Conservation (phyloP, 345 rosid species). For the Tarenaya hassleriana region DNA sequence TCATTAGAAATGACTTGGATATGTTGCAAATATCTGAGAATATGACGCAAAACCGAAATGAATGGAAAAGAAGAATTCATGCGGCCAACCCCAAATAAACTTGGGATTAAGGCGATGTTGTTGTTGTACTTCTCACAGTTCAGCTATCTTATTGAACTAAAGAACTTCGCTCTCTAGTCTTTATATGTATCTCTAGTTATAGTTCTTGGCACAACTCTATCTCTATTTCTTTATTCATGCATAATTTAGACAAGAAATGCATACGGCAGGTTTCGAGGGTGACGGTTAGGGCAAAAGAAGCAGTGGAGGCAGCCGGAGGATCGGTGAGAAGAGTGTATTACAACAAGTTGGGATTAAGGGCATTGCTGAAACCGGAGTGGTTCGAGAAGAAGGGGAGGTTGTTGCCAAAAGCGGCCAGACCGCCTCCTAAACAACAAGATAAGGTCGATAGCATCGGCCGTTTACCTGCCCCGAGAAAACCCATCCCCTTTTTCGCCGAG, state of each 20-base stretch:
- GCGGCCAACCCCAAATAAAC: too few relatives aligned
- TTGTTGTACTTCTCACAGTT: too few relatives aligned
- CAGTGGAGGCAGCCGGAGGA: conserved; percentile 89
- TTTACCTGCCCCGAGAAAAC: conserved; percentile 80
- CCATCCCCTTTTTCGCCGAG: conserved; percentile 54
- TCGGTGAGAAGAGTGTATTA: conserved; percentile 84
- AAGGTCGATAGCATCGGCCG: conserved; percentile 95
- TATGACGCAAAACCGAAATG: too few relatives aligned
- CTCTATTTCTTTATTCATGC: too few relatives aligned
- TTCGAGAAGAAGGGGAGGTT: conserved; percentile 93
- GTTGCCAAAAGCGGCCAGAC: conserved; percentile 83
- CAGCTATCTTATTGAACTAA: too few relatives aligned
- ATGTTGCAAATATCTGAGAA: too few relatives aligned
- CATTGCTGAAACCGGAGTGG: conserved; percentile 89
- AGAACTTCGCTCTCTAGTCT: neutral
- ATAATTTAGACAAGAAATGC: neutral
- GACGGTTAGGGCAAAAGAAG: conserved; percentile 82
- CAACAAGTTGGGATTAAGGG: conserved; percentile 79
- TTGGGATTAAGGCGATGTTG: too few relatives aligned
- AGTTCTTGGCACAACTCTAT: too few relatives aligned
- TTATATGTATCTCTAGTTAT: neutral
- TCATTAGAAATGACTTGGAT: too few relatives aligned
- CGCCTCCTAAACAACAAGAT: conserved; percentile 84
- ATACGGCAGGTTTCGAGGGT: conserved; percentile 69
- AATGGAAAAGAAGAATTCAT: too few relatives aligned